phyloP scores from a whole-genome alignment of 805 yeast genomes.

The Kockiozyma suomiensis region DNA sequence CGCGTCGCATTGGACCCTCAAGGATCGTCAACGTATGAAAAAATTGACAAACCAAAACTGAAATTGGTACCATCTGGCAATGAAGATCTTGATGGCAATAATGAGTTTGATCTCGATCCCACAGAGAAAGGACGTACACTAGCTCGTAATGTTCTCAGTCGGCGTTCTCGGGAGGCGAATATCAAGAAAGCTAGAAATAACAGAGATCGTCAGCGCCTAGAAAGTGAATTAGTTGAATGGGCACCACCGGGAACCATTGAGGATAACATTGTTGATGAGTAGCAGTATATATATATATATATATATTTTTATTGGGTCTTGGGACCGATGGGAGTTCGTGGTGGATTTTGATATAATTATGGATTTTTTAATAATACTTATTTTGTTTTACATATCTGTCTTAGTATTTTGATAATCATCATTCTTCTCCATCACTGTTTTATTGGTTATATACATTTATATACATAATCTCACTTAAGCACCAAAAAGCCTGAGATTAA shows the following conservation, averaged over 20 bases:
- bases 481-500: too few species aligned
- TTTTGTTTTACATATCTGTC: background rate
- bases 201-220: conserved; percentile 9
- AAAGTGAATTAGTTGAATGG: conserved; percentile 16
- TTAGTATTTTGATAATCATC: too few species aligned
- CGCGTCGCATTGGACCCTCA: conserved; percentile 23
- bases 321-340: background rate
- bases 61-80: conserved; percentile 9
- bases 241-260: background rate
- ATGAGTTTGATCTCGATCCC: conserved; percentile 4
- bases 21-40: conserved; percentile 24
- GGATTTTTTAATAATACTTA: background rate
- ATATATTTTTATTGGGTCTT: background rate
- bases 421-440: too few species aligned
- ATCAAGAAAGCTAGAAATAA: conserved; percentile 15
- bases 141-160: background rate
- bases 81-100: conserved; percentile 12
- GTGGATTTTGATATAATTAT: background rate
- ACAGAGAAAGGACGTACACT: background rate
- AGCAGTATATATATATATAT: too few species aligned
- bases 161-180: background rate
- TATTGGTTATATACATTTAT: too few species aligned
- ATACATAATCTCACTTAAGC: too few species aligned
- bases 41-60: background rate
- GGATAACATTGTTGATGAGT: background rate